Base-by-base conservation (phyloP, 805 yeast genomes). In the Metschnikowia aberdeeniae region DNA sequence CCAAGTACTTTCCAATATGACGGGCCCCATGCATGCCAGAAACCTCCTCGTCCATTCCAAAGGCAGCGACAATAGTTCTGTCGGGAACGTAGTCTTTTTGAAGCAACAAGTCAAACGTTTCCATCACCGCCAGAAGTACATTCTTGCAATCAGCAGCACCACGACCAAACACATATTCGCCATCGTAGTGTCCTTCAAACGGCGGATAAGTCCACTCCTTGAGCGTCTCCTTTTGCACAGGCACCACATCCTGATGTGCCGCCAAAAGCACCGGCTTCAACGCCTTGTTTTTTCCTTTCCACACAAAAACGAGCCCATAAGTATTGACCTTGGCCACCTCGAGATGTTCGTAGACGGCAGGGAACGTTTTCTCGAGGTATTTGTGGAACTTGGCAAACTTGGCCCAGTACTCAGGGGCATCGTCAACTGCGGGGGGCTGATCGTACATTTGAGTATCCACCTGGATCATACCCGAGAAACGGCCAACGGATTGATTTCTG, bases 181-280 rank as follows among this genome's bases (percentile, higher is more conserved):
- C 72, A 38, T 67, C 70, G 35, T 45, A 64, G 14, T 49, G 59
- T 17, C 73, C 74, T 32, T 59, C 61, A 41, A 60, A 69, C 0
- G 74, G 74, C 8, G 70, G 70, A 45, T 57, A 61, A 6, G 59
- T 61, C 74, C 74, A 69, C 42, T 64, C 60, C 30, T 55, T 51
- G 45, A 76, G 43, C 1, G 74, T 68, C 27, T 66, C 72, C 37
- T 57, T 55, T 40, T 62, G 69, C 17, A 70, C 70, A 1, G 75
- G 75, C 6, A 70, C 74, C 31, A 70, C 75, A 43, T 70, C 75
- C 48, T 61, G 66, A 53, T 70, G 75, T 5, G 72, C 75, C 17
- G 72, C 51, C 38, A 70, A 56, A 45, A 70, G 48, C 12, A 70
- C 55, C 8, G 75, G 75, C 44, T 65, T 62, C 51, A 61, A 60